phyloP scores from a whole-genome alignment of 352 stramenopile genomes.

The Albugo laibachii region DNA sequence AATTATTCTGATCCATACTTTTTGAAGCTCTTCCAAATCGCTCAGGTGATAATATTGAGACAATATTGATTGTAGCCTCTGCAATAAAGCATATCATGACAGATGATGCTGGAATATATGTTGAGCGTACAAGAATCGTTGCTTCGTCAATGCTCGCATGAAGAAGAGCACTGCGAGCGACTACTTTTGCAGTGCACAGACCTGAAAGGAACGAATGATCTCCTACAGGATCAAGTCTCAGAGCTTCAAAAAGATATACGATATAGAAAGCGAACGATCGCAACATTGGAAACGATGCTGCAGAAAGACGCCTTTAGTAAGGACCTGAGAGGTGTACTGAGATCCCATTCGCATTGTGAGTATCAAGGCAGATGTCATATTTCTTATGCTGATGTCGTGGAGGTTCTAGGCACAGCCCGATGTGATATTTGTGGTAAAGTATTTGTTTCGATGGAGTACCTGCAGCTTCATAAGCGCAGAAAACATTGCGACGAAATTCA shows the following conservation, averaged over 20 bases:
- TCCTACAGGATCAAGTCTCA: conserved; percentile 29
- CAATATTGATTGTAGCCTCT: background rate
- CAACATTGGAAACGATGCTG: conserved; percentile 64
- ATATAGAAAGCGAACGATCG: conserved; percentile 63
- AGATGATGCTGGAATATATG: conserved; percentile 69
- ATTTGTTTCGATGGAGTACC: conserved; percentile 52
- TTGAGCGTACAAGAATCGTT: conserved; percentile 72
- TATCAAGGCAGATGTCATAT: background rate
- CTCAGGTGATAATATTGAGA: conserved; percentile 18
- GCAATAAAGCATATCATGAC: background rate
- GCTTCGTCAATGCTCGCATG: conserved; percentile 28
- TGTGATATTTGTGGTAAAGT: conserved; percentile 58
- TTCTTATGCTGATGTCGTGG: conserved; percentile 7
- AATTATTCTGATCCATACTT: conserved; percentile 75
- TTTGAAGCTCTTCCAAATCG: conserved; percentile 72
- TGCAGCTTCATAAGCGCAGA: conserved; percentile 42
- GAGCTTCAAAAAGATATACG: conserved; percentile 57
- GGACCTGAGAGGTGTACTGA: background rate
- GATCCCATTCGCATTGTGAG: background rate
- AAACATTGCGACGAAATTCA: conserved; percentile 19
- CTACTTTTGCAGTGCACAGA: conserved; percentile 33
- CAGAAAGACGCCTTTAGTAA: conserved; percentile 14
- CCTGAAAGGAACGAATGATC: conserved; percentile 39
- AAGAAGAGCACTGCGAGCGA: conserved; percentile 50
- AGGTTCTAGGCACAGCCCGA: conserved; percentile 9